Percentiles rank a stretch among this genome's conserved stretches.
Evolutionary conservation across 192 early-diverging fungal genomes (phyloP).

Genomic region (Mortierella alpina): DNA sequence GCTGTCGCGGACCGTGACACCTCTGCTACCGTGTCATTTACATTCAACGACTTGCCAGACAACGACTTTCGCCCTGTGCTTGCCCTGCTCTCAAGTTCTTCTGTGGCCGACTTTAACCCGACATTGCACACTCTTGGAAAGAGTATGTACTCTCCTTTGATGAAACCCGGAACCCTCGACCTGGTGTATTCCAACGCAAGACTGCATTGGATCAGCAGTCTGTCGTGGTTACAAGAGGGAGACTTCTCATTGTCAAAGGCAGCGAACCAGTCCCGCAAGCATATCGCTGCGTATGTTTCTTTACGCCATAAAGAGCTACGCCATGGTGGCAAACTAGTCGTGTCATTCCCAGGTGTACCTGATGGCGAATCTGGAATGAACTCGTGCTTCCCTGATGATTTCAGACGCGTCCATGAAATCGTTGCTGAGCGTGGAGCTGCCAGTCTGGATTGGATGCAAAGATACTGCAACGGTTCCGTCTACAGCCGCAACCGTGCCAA

Average conservation of each 20-base stretch:
- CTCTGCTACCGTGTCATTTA: no score
- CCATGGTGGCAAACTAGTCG: conserved; percentile 7
- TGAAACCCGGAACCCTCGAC: conserved; percentile 9
- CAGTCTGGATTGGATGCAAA: conserved; percentile 8
- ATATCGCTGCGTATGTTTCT: conserved; percentile 10
- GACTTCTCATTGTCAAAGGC: not conserved
- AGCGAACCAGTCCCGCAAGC: not conserved
- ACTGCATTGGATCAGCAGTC: conserved; percentile 8
- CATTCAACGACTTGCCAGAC: no score
- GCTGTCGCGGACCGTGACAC: no score
- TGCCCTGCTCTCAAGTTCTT: conserved; percentile 2
- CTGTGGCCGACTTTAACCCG: conserved; percentile 4
- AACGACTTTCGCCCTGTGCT: conserved; percentile 6
- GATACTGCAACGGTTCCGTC: conserved; percentile 2
- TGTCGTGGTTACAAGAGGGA: not conserved
- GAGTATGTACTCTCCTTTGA: conserved; percentile 12
- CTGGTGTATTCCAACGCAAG: conserved; percentile 9
- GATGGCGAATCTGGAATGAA: conserved; percentile 18
- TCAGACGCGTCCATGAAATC: conserved; percentile 16
- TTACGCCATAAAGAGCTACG: conserved; percentile 4
- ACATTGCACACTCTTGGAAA: conserved; percentile 10
- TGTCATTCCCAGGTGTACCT: conserved; percentile 9
- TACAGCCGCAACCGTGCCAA: conserved; percentile 5
- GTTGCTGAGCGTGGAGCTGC: conserved; percentile 12
- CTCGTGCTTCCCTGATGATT: conserved; percentile 6